Evolutionary conservation across 2,329 filamentous ascomycete genomes (phyloP), one percentile per base, ranked within the genome.

Genomic region (Arthrobotrys conoides): DNA sequence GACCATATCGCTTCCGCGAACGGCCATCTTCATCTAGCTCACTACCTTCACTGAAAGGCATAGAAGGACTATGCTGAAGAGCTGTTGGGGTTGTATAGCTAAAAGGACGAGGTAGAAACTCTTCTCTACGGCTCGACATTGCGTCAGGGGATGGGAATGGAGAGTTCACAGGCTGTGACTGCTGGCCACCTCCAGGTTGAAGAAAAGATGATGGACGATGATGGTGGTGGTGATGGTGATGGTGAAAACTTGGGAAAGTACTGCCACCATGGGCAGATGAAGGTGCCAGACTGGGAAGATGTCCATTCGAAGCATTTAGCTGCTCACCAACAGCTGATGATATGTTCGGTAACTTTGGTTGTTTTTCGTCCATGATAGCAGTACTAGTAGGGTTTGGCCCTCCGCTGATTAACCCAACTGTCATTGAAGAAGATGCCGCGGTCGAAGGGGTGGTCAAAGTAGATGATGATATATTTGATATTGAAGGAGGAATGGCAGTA

Each of bases 101-200:
- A 18, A 73, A 73, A 4, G 69, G 76, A 22, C 66, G 69, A 61
- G 76, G 76, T 8, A 75, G 66, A 36, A 79, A 75, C 20, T 79
- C 76, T 16, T 79, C 69, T 36, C 69, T 70, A 61, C 69, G 33
- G n/a, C 76, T 75, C 4, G 70, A 79, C 16, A 75, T 61, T 55
- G 57, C 70, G 33, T 75, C 76, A 22, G 69, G 76, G 6, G 76
- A 75, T n/a, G 76, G 71, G 30, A 79, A 79, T 48, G 71, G 76
- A 12, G 76, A 79, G 12, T 53, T 79, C 24, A 75, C 53, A 61
- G 61, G 38, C 41, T 73, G 76, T 4, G 70, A 38, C 5, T 27
- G 18, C 27, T 66, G 76, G 48, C 24, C 53, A 9, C 33, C 33
- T 14, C 70, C 49, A 24, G 76, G 76, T 14, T 73, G 76, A 61